Conservation (phyloP, 352 stramenopile genomes). For the Globisporangium spiculum region DNA sequence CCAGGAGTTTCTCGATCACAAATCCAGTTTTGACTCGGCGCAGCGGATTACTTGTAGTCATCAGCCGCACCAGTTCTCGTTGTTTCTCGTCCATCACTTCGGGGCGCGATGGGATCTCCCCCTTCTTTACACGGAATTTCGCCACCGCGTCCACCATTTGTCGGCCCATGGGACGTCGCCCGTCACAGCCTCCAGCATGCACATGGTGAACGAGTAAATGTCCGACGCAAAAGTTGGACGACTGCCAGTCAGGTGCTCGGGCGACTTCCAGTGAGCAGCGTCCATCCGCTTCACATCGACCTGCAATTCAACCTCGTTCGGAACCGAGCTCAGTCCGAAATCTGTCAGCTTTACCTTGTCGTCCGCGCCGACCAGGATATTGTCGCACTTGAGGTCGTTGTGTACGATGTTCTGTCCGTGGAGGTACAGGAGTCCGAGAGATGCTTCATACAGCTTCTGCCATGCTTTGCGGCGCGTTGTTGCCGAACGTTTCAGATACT, state of each 20-base stretch:
- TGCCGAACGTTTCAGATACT: neutral
- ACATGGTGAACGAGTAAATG: slow-evolving; percentile 7
- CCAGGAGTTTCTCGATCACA: neutral
- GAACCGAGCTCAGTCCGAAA: slow-evolving; percentile 20
- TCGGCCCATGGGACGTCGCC: neutral
- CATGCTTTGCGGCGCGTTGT: neutral
- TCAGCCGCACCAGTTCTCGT: neutral
- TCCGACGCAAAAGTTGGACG: neutral
- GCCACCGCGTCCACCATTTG: neutral
- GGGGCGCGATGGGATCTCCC: neutral
- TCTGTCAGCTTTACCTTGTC: slow-evolving; percentile 27
- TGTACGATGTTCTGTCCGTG: slow-evolving; percentile 7
- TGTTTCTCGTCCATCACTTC: slow-evolving; percentile 2
- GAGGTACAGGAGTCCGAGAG: slow-evolving; percentile 8
- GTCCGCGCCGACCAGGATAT: slow-evolving; percentile 25
- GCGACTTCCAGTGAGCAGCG: neutral
- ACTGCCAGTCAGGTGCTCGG: neutral
- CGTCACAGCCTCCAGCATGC: slow-evolving; percentile 1
- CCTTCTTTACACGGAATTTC: neutral
- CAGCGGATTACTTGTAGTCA: neutral
- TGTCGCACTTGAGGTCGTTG: slow-evolving; percentile 27
- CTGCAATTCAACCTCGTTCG: neutral
- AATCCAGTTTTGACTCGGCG: neutral
- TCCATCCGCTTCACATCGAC: neutral
- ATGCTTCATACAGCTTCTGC: slow-evolving; percentile 6